Base-by-base conservation (phyloP, 305 asterid species). In the Solanum hybrid region DNA sequence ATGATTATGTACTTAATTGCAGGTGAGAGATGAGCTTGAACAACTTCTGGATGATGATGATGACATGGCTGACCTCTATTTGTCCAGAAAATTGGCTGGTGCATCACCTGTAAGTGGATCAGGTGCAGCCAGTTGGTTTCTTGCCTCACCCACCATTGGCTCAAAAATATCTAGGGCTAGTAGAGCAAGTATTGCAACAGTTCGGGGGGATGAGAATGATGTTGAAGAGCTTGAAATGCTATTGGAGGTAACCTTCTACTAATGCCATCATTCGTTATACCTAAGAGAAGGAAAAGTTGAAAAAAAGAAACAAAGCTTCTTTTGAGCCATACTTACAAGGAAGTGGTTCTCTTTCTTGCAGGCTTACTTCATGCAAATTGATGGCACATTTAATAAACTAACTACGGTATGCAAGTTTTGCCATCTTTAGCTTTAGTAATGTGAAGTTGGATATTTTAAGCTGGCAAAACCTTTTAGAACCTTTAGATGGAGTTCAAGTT, bases 301-400 rank as follows among this genome's bases (percentile, higher is more conserved):
- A 31, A 84, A n/a, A 82, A 84, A 6, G 5, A 51, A 84, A 20
- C 12, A 56, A 31, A 17, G 73, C 73, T 51, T 84, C 75, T 84
- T 0, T 31, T 6, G 73, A 51, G 42, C 31, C 87, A 10, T 12
- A 51, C 87, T 84, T 29, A 84, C 73, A 51, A 6, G 22, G 11
- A 84, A 51, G 75, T 56, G 71, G 20, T 9, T 88, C 66, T 88
- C 89, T 87, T 64, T 86, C n/a, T 82, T 91, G 92, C 95, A 97
- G 99, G 99, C 98, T 85, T 97, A 97, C 92, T 97, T 97, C 91
- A 95, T 95, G 98, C 99, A 97, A 91, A 95, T 97, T 82, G 99
- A 97, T 91, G 96, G 97, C 89, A 96, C 98, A 29, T 89, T 95
- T 79, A 97, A 96, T 95, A 97, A 96, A 93, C 92, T 97, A 80